These are phyloP conservation scores for Pythium dissotocum DNA, from an alignment of 352 stramenopile genomes.

Conservation along the genomic window DNA sequence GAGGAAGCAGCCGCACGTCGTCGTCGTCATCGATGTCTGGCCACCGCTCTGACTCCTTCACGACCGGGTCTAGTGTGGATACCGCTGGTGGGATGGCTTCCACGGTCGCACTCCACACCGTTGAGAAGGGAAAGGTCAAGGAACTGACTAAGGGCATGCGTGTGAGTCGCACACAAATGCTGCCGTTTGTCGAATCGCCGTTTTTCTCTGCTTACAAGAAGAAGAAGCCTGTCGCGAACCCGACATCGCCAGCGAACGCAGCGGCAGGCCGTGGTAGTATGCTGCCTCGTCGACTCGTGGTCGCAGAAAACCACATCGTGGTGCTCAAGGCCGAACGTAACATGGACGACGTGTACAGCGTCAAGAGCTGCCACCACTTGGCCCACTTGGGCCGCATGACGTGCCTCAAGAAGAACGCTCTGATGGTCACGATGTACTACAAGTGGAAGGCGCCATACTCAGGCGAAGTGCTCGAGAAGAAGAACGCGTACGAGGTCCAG, in stretches of 20 bases:
- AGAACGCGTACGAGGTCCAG: slow-evolving; percentile 85
- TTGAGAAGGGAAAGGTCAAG: slow-evolving; percentile 50
- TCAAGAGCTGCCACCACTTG: slow-evolving; percentile 79
- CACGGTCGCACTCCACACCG: slow-evolving; percentile 44
- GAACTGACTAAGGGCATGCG: slow-evolving; percentile 67
- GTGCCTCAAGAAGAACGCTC: slow-evolving; percentile 86
- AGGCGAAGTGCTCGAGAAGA: slow-evolving; percentile 49
- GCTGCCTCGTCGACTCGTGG: slow-evolving; percentile 58
- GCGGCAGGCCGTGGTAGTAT: slow-evolving; percentile 34
- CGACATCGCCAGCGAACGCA: slow-evolving; percentile 7
- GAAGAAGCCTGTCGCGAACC: slow-evolving; percentile 36
- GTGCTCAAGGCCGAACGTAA: slow-evolving; percentile 76
- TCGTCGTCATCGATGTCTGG: slow-evolving; percentile 40
- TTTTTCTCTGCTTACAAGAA: slow-evolving; percentile 90
- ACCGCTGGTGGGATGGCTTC: slow-evolving; percentile 16
- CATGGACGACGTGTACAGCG: slow-evolving; percentile 69
- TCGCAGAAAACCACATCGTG: slow-evolving; percentile 74
- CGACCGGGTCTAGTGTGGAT: slow-evolving; percentile 15
- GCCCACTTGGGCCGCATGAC: slow-evolving; percentile 81
- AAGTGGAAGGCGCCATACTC: slow-evolving; percentile 55
- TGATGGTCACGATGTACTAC: slow-evolving; percentile 89
- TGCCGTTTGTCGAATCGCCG: slow-evolving; percentile 62
- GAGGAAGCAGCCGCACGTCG: slow-evolving; percentile 39
- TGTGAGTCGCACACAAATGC: slow-evolving; percentile 69
- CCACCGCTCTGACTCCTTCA: slow-evolving; percentile 43